A percentile compares a stretch with the other conserved stretches of the same genome.
phyloP scores from a whole-genome alignment of 805 yeast genomes.

The Grigorovia transvaalensis region DNA sequence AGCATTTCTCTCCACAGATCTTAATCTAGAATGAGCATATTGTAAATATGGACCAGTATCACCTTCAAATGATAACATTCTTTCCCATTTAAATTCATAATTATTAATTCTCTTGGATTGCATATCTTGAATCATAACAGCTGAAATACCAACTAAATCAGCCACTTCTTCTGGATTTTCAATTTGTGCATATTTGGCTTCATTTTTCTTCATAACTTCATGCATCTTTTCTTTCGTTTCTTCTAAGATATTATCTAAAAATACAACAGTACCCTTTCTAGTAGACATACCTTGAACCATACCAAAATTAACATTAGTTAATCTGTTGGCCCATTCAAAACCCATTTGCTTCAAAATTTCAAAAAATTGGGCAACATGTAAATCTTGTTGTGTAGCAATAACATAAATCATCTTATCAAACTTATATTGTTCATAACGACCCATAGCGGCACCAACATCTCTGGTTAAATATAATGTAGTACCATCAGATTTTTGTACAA shows the following conservation, averaged over 20 bases:
- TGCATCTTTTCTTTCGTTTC: constrained; percentile 91
- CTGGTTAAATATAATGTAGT: constrained; percentile 87
- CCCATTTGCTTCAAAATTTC: constrained; percentile 88
- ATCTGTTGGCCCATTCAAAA: constrained; percentile 68
- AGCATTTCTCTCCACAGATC: constrained; percentile 85
- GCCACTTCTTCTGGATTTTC: constrained; percentile 91
- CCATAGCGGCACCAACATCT: constrained; percentile 92
- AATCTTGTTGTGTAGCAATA: constrained; percentile 90
- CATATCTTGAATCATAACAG: constrained; percentile 98
- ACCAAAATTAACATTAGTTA: constrained; percentile 85
- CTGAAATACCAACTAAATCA: constrained; percentile 89
- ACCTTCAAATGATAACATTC: constrained; percentile 97
- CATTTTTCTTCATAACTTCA: constrained; percentile 89
- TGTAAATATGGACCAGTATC: constrained; percentile 98
- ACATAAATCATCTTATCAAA: constrained; percentile 96
- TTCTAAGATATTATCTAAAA: constrained; percentile 83
- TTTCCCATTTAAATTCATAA: constrained; percentile 92
- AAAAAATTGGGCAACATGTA: constrained; percentile 86
- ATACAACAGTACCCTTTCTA: constrained; percentile 96
- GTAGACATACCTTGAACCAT: constrained; percentile 98
- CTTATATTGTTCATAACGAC: constrained; percentile 69
- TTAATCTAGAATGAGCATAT: constrained; percentile 92
- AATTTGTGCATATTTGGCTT: constrained; percentile 81
- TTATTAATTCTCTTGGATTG: constrained; percentile 92
- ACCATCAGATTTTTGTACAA: constrained; percentile 90